phyloP scores from a whole-genome alignment of 2,329 filamentous ascomycete species.

The Coniochaeta sp. region DNA sequence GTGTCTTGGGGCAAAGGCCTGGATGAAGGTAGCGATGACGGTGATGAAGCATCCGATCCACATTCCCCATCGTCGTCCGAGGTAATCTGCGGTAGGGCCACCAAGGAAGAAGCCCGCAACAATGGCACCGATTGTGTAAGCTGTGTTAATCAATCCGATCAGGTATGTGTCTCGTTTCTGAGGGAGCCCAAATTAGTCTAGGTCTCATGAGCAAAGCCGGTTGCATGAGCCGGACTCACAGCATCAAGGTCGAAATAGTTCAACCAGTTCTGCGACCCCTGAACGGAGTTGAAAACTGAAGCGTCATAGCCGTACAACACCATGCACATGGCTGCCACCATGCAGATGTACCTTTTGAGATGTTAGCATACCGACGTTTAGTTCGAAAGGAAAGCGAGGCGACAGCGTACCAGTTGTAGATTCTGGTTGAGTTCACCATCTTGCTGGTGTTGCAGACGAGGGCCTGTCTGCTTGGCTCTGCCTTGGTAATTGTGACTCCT shows the following conservation, averaged over 20 bases:
- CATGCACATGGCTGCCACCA: constrained; percentile 67
- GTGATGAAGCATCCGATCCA: constrained; percentile 55
- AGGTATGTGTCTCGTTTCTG: constrained; percentile 34
- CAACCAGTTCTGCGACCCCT: constrained; percentile 60
- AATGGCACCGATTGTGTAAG: constrained; percentile 64
- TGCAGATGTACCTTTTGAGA: constrained; percentile 53
- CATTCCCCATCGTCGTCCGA: constrained; percentile 60
- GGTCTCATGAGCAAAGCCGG: no score
- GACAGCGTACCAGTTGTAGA: constrained; percentile 17
- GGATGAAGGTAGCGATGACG: constrained; percentile 61
- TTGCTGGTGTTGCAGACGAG: constrained; percentile 8
- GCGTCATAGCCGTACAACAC: constrained; percentile 70
- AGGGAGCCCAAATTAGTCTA: background rate
- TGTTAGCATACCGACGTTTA: background rate
- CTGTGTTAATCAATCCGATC: constrained; percentile 52
- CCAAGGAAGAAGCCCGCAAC: constrained; percentile 63
- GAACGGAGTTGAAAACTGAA: constrained; percentile 65
- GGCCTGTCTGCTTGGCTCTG: background rate
- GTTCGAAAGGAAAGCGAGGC: background rate
- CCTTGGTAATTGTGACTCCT: background rate
- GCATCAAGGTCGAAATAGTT: constrained; percentile 48
- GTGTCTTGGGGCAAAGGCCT: constrained; percentile 53
- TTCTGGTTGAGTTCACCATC: constrained; percentile 16
- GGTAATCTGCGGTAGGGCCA: constrained; percentile 52
- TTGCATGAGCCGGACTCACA: constrained; percentile 6